phyloP scores from a whole-genome alignment of 441 rosid genomes.

The Pelargonium cotyledonis region DNA sequence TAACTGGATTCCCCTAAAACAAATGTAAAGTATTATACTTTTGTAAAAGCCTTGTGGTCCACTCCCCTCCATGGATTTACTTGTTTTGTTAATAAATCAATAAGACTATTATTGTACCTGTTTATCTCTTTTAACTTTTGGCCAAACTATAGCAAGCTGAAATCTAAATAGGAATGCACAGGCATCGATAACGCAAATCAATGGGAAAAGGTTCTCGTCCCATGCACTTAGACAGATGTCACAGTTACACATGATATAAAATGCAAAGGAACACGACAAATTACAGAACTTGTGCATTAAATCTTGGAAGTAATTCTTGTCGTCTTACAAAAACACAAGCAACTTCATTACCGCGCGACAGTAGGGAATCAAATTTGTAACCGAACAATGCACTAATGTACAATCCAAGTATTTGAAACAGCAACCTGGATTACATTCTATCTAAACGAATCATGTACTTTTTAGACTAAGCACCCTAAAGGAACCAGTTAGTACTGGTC shows the following conservation, averaged over 20 bases:
- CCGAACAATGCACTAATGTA: too few relatives aligned
- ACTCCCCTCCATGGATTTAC: background rate
- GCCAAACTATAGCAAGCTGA: background rate
- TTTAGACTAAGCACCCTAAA: background rate
- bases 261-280: slow-evolving; percentile 4
- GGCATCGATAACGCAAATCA: background rate
- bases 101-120: background rate
- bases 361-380: too few relatives aligned
- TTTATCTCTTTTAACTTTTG: background rate
- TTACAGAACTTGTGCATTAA: background rate
- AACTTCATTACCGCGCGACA: background rate
- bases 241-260: background rate
- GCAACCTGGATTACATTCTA: background rate
- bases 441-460: background rate
- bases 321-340: background rate
- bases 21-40: background rate
- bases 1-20: background rate
- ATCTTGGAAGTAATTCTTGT: background rate
- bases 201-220: background rate
- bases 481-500: background rate
- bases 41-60: background rate
- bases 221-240: background rate
- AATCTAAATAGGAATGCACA: background rate
- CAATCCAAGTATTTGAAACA: too few relatives aligned
- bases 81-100: background rate